A percentile compares a stretch with the other conserved stretches of the same genome.
These are phyloP conservation scores for Crithidia mellificae DNA, from an alignment of 208 protist species.

Conservation along the genomic window DNA sequence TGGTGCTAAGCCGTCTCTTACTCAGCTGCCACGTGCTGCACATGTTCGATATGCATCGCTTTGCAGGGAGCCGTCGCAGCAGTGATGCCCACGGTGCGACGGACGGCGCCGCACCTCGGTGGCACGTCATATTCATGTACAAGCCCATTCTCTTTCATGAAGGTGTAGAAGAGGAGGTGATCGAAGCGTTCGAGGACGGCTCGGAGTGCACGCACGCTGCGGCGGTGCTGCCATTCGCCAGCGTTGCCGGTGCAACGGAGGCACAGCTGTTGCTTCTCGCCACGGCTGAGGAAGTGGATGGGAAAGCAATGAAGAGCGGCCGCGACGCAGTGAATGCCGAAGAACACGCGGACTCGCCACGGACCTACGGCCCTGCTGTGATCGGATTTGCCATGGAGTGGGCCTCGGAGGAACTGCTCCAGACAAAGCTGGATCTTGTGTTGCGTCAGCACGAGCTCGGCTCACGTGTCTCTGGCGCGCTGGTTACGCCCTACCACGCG, in stretches of 20 bases:
- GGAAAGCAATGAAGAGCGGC: slow-evolving; percentile 9
- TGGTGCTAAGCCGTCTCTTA: slow-evolving; percentile 30
- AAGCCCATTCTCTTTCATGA: slow-evolving; percentile 53
- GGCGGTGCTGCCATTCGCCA: slow-evolving; percentile 46
- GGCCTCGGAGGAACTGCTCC: slow-evolving; percentile 28
- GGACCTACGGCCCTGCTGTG: slow-evolving; percentile 25
- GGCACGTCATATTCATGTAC: slow-evolving; percentile 46
- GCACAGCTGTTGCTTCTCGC: slow-evolving; percentile 28
- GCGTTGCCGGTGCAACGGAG: slow-evolving; percentile 22
- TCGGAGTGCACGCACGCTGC: slow-evolving; percentile 43
- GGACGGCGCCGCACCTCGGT: background rate
- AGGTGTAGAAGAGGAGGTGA: slow-evolving; percentile 26
- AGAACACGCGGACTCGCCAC: background rate
- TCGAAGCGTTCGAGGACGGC: slow-evolving; percentile 46
- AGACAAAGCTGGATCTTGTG: slow-evolving; percentile 41
- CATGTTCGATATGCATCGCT: slow-evolving; percentile 22
- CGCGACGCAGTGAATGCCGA: no score
- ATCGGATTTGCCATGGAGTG: slow-evolving; percentile 64
- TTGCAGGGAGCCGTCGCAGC: background rate
- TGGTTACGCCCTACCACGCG: slow-evolving; percentile 20
- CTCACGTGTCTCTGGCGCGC: background rate
- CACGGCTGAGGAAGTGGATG: background rate
- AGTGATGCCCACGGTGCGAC: background rate
- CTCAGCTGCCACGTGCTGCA: slow-evolving; percentile 29
- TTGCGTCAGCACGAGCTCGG: slow-evolving; percentile 17